Evolutionary conservation across 805 yeast species (phyloP), one percentile per base, ranked within the genome.

Genomic region (Kodamaea kaohsiungensis): DNA sequence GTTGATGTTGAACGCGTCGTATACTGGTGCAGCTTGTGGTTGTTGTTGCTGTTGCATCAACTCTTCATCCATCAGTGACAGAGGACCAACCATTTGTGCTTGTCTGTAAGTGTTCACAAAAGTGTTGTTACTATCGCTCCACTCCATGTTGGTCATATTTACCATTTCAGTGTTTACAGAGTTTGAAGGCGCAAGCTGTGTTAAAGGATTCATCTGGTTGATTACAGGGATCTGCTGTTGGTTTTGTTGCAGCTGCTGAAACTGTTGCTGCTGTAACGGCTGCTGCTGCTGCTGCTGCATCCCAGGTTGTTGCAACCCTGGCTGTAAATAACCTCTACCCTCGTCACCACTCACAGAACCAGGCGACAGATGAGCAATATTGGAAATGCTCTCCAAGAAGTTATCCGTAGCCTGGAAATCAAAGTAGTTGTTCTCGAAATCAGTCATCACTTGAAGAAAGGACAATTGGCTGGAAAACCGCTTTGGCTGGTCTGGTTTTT

Each of bases 361-460:
- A 16, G 65, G 68, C 40, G 65, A 61, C 22, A 65, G 54, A 35
- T 58, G 52, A n/a, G 54, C 58, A 15, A 62, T 52, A 15, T 71
- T n/a, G 22, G 69, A 61, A 13, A 71, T 62, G 39, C 60, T 59
- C 49, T 64, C 65, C 47, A 72, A 59, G 48, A 72, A 70, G 51
- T 51, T 61, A 52, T 71, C 73, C 13, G 75, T 61, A 38, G 65
- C 60, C 17, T 65, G 71, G 54, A 72, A 71, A 52, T 59, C 61
- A 52, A 56, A 58, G 56, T 48, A 58, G 43, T 43, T 52, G 47
- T 35, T 43, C 27, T 57, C 59, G 42, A 56, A 54, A 27, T 59
- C 62, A 17, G 61, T 39, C 61, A 59, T 59, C n/a, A 17, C 45
- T 16, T 12, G 19, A 17, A 16, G 25, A 19, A 16, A 25, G 15